Evolutionary conservation across 2,329 filamentous ascomycete genomes (phyloP), one percentile per base, ranked within the genome.

Genomic region (Atkinsonella texensis): DNA sequence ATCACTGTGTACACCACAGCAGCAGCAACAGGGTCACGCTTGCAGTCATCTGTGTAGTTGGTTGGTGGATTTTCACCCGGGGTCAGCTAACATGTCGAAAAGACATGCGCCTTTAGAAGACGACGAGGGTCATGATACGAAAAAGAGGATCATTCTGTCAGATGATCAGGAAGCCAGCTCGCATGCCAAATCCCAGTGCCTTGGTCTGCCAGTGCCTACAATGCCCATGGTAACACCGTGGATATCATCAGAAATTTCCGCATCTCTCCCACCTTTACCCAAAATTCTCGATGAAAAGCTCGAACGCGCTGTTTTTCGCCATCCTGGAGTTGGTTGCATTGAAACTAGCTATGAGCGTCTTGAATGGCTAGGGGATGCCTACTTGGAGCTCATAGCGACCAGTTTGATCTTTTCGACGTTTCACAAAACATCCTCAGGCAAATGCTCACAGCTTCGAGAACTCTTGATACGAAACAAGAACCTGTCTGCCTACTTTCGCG

Each of bases 361-460:
- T 7, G 91, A 97, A 67, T 89, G 91, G 70, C 74, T 95, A 8
- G 91, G 91, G 7, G 91, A 97, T 64, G 85, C 87, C 18, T 91
- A 91, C 59, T 73, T 95, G 49, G 86, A 94, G 61, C 69, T 89
- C 49, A 81, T 89, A 46, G 80, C 89, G 6, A 83, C 86, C 0
- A 77, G 81, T 17, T 74, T 94, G 49, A 85, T 97, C 54, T 87
- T 81, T 66, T 72, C 81, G 53, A 86, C 80, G 9, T 93, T 90
- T 60, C 74, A 76, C 1, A 68, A 75, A 12, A 71, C 88, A 10
- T 63, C 79, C 0, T 75, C 85, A 0, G 89, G 89, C 2, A 77
- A 81, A 54, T 81, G 83, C 59, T 83, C 85, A 10, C 85, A 89
- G 56, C 70, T 93, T 17, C 83, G 91, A 48, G 89, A 96, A 65